Conservation (phyloP, 2,329 filamentous ascomycete genomes). For the Cucurbitaria berberidis region DNA sequence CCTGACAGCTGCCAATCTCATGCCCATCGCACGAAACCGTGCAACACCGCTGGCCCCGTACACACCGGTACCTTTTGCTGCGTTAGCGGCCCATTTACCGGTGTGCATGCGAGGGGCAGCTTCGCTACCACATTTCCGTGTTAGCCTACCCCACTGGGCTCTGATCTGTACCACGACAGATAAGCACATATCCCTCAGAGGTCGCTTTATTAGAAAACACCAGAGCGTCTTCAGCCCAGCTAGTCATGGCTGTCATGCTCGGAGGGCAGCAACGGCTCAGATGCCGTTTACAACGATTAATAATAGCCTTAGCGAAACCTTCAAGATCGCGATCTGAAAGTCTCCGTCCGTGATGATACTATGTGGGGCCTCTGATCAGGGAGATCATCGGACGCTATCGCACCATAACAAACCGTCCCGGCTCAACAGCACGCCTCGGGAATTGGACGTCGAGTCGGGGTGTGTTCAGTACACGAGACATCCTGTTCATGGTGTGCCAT, state of each 20-base stretch:
- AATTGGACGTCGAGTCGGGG: background rate
- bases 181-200: background rate
- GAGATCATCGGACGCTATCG: background rate
- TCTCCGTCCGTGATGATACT: background rate
- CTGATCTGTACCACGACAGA: background rate
- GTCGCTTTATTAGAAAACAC: background rate
- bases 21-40: background rate
- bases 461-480: background rate
- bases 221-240: background rate
- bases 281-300: background rate
- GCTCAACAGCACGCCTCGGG: background rate
- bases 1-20: background rate
- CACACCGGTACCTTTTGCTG: constrained; percentile 4
- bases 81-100: background rate
- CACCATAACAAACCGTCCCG: background rate
- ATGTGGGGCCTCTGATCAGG: background rate
- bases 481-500: background rate
- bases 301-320: background rate
- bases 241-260: background rate
- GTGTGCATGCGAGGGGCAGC: constrained; percentile 13
- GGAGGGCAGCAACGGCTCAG: too few relatives aligned
- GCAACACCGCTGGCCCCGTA: background rate
- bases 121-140: constrained; percentile 8
- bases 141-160: constrained; percentile 3
- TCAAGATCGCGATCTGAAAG: background rate